Base-by-base conservation (phyloP, 1,284 basidiomycete species). In the Trametes polyzona region DNA sequence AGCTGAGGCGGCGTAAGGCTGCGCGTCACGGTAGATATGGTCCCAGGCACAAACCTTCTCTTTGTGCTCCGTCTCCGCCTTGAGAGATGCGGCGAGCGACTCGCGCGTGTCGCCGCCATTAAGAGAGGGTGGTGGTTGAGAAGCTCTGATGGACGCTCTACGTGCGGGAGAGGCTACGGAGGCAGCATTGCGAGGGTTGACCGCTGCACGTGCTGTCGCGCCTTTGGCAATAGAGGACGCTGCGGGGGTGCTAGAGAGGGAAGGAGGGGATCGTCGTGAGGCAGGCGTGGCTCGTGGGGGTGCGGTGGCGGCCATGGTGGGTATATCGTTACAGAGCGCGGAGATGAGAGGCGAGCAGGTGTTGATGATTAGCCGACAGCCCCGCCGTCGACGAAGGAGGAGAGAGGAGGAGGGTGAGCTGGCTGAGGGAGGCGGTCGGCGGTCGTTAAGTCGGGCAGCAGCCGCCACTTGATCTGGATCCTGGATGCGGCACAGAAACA, bases 51-150 rank as follows among this genome's bases (percentile, higher is more conserved):
- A 50, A 66, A 87, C 90, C 76, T 88, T 83, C 72, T 93, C 90
- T 72, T 90, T 92, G 66, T 87, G 81, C 63, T 92, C 89, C 12
- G 85, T 88, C 70, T 92, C 90, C 47, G 83, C 78, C 70, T 85
- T 89, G 57, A 92, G 75, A 24, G 85, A 83, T 33, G 78, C 80
- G 9, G 82, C 75, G 37, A 92, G 75, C 23, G 77, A 72, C 52
- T 88, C 86, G 43, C 77, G 74, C 11, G 78, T 73, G 52, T 65
- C 66, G 21, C 65, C 67, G 55, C 46, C 46, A 17, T 66, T 63
- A n/a, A 55, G 37, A 16, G 59, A 80, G 37, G 72, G 62, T 21
- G 74, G 68, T 21, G 74, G 66, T 19, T 78, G 67, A 35, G 77
- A 57, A 49, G 74, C 66, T 68, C 81, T 82, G 43, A 78, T 53